Base-by-base conservation (phyloP, 495 filamentous ascomycete genomes). In the Clavariopsis aquatica region DNA sequence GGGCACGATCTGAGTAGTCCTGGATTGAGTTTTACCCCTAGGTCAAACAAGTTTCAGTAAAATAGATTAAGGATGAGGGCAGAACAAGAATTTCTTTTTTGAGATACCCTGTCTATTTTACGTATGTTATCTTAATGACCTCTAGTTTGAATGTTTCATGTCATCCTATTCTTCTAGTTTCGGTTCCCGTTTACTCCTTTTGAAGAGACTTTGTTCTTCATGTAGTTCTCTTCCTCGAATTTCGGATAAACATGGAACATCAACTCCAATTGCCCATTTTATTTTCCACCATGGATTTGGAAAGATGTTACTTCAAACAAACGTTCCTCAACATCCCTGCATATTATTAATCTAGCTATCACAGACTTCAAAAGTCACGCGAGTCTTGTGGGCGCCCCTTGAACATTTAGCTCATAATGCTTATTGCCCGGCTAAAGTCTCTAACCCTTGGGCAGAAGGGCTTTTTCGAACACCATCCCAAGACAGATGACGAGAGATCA, bases 401-500 rank as follows among this genome's bases (percentile, higher is more conserved):
- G 38, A 43, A 3, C 38, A 43, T 27, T 45, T 12, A 24, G 53
- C 53, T 23, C 23, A 4, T 23, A 38, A 57, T 27, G 52, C 61
- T 64, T 57, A 57, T 38, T 51, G 20, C 29, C 61, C 61, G 61
- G 61, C 28, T 64, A 57, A 64, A 57, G 2, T 54, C 60, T 29
- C 31, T 7, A 26, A 1, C 5, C 19, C 15, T 27, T 52, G 54
- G 49, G 60, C 24, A 20, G 45, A 2, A 62, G 49, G 31, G 49
- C 60, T 54, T 62, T 56, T 45, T 34, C 45, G 34, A 49, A 62
- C 60, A 12, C 23, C 58, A 57, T 46, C 24, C 13, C 10, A 10
- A 12, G 51, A 53, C 51, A 15, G 7, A 53, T 31, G 8, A 23
- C 19, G 9, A 17, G 13, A 2, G 6, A 43, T 43, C 38, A 43